These are phyloP conservation scores for Fraxinus nigra DNA, from an alignment of 305 asterid genomes.

Conservation along the genomic window DNA sequence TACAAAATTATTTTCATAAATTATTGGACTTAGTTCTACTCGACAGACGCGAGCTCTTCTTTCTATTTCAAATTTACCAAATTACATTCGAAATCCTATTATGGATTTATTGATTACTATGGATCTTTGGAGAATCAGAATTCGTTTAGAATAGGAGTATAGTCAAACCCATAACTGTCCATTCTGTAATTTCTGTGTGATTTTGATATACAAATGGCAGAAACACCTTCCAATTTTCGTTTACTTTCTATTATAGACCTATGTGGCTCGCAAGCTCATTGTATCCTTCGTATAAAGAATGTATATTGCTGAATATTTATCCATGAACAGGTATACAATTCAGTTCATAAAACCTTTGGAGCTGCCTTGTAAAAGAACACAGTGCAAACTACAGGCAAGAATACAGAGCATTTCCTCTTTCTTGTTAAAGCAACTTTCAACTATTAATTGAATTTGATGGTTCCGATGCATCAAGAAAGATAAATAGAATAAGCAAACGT, in stretches of 20 bases:
- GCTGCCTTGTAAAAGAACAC: not conserved
- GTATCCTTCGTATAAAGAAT: not conserved
- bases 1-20: no score
- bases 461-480: not conserved
- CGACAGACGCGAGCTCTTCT: no score
- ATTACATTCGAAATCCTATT: no score
- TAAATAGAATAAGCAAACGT: not conserved
- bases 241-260: not conserved
- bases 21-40: no score
- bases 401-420: not conserved
- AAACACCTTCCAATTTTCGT: not conserved
- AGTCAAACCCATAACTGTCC: not conserved
- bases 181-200: not conserved
- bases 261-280: not conserved
- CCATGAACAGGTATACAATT: not conserved
- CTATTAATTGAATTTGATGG: not conserved
- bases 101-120: no score
- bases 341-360: not conserved
- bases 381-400: not conserved
- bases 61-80: no score
- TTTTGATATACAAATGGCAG: not conserved
- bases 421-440: not conserved
- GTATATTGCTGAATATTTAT: not conserved
- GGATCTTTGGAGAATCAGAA: no score
- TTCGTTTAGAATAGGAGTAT: no score